phyloP scores from a whole-genome alignment of 768 basidiomycete species.

The Lyophyllum semitale region DNA sequence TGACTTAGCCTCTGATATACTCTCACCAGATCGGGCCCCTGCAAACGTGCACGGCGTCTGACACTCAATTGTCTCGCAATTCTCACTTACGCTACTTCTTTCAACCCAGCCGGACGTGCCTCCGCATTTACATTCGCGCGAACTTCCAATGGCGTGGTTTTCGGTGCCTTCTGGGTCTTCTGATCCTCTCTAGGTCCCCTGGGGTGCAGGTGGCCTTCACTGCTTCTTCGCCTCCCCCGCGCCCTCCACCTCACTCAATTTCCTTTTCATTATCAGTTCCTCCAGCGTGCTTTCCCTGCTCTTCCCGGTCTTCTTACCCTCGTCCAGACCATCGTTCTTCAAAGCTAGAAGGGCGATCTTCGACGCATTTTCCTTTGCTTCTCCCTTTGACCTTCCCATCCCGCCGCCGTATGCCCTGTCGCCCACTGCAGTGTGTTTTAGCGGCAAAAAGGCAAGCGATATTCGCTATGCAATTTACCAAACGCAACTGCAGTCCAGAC shows the following conservation, averaged over 20 bases:
- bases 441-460: not conserved
- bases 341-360: conserved; percentile 5
- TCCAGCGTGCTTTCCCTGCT: not conserved
- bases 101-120: not conserved
- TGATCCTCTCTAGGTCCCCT: not conserved
- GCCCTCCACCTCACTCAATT: not conserved
- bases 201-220: not conserved
- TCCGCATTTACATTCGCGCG: not conserved
- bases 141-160: not conserved
- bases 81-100: too few species aligned
- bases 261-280: not conserved
- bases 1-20: too few species aligned
- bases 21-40: too few species aligned
- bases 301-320: not conserved
- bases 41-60: not conserved
- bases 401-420: conserved; percentile 8
- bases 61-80: not conserved
- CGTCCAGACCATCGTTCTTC: not conserved
- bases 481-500: conserved; percentile 8
- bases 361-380: conserved; percentile 12
- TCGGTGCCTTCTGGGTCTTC: not conserved
- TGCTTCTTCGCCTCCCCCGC: not conserved
- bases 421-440: not conserved
- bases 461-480: conserved; percentile 1
- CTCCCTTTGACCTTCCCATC: conserved; percentile 1